Evolutionary conservation across 805 yeast genomes (phyloP), one percentile per base, ranked within the genome.

Genomic region (Kuraishia molischiana): DNA sequence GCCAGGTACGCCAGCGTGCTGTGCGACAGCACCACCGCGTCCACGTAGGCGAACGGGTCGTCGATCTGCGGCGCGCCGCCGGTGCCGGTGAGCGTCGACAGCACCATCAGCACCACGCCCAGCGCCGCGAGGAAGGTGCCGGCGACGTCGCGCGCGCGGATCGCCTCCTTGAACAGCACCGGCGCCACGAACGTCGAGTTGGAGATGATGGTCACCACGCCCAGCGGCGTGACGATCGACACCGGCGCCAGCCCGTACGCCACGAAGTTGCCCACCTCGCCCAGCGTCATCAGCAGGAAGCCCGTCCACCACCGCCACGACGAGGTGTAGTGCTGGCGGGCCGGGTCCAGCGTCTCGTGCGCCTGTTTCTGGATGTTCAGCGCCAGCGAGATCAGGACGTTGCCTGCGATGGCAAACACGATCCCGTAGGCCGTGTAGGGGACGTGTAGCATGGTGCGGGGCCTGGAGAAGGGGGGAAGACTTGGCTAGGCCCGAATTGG

Each of bases 201-300:
- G 3, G 74, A 60, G 1, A 71, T 55, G 17, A 67, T 57, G 1
- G 75, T 68, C 28, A 68, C 66, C 1, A 70, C 73, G 4, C 76
- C 76, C 24, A 70, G 41, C 0, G 76, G 73, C 4, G 72, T 64
- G 14, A 70, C 72, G 3, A 67, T 54, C 9, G 67, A 59, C 4
- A 69, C 69, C 1, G 72, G 72, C 0, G 70, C 66, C 32, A 67
- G 50, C 0, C 76, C 76, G 43, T 67, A 68, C 11, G 73, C 72
- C 8, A 69, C 48, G 41, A 70, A 67, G 44, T 67, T 69, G 6
- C 70, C 67, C 9, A 59, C 48, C 41, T 70, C 76, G 3, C 76
- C 74, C 3, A 54, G 38, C 11, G 66, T 53, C 62, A 69, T 61
- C 24, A 69, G 49, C 5, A 51, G 39, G 11, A 66, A 53, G 2